Evolutionary conservation across 805 yeast genomes (phyloP), one percentile per base, ranked within the genome.

Genomic region (Candida fluviatilis): DNA sequence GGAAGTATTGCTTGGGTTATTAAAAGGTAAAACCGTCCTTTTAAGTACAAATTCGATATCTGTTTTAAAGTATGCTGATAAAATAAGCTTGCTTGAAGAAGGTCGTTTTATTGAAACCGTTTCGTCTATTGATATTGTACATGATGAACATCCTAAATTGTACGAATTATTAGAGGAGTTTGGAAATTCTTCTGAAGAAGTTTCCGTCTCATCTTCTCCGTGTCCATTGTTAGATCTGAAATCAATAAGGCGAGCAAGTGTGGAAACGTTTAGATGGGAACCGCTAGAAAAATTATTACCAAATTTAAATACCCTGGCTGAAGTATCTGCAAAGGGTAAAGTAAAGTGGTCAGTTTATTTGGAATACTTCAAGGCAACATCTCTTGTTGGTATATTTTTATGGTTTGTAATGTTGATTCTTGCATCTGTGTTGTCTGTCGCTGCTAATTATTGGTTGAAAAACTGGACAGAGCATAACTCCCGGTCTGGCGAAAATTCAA

Each of bases 361-460:
- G 28, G 68, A 68, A 12, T 83, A 82, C 54, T 71, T 76, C 4
- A 68, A 71, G 41, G 83, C 89, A 1, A 81, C 87, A 57, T 75
- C 80, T 5, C 47, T 63, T 23, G 19, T 54, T 1, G 82, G 83
- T 24, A 73, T 73, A 18, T n/a, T 56, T n/a, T 37, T 66, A 49
- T 78, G 45, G 48, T 58, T 32, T 43, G 58, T 48, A 8, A 30
- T 39, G n/a, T 37, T 45, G 19, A 59, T 23, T 3, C 42, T 19
- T 40, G 64, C 47, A 46, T 57, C 47, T 39, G 55, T 35, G 24
- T 56, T 41, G 35, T 65, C 69, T 13, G 55, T 73, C 11, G 59
- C 64, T 6, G 76, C 77, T 33, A 79, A 75, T 52, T 77, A 76
- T 52, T 80, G 86, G 82, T 64, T 82, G 48, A 82, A 81, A 46